A percentile compares a stretch with the other conserved stretches of the same genome.
Evolutionary conservation across 441 rosid genomes (phyloP).

Genomic region (Syzygium malaccense): DNA sequence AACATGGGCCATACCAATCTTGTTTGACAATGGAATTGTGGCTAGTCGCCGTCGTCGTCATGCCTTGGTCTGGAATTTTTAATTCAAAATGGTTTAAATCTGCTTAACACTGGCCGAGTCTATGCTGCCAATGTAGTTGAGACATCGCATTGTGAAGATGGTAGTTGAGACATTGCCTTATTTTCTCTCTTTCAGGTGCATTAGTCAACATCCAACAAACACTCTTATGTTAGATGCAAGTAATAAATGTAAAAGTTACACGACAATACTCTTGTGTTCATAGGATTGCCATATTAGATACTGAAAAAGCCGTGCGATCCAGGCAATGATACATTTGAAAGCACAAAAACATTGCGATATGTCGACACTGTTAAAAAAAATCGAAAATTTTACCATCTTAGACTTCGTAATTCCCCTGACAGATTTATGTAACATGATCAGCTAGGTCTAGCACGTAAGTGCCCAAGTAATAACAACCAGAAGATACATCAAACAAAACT

Average conservation of each 20-base stretch:
- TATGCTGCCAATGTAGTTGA: not conserved
- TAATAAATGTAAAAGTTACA: not conserved
- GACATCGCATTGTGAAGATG: not conserved
- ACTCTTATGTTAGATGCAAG: not conserved
- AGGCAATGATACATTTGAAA: not conserved
- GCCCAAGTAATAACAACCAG: not conserved
- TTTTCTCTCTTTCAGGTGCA: not conserved
- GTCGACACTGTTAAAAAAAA: not conserved
- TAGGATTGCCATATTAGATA: not conserved
- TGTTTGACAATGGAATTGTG: not conserved
- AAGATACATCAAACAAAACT: not conserved
- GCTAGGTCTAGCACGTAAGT: not conserved
- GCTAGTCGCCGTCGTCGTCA: not conserved
- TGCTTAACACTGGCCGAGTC: not conserved
- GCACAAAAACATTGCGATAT: not conserved
- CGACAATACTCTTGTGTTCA: not conserved
- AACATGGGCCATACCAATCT: not conserved
- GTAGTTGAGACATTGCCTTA: not conserved
- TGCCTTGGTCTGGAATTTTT: not conserved
- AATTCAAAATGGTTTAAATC: not conserved
- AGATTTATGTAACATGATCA: not conserved
- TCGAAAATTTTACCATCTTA: not conserved
- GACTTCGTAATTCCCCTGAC: not conserved
- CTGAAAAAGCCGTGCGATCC: not conserved
- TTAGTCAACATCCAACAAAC: not conserved